These are phyloP conservation scores for Phyllosticta citribraziliensis DNA, from an alignment of 2,329 filamentous ascomycete genomes.

Conservation along the genomic window DNA sequence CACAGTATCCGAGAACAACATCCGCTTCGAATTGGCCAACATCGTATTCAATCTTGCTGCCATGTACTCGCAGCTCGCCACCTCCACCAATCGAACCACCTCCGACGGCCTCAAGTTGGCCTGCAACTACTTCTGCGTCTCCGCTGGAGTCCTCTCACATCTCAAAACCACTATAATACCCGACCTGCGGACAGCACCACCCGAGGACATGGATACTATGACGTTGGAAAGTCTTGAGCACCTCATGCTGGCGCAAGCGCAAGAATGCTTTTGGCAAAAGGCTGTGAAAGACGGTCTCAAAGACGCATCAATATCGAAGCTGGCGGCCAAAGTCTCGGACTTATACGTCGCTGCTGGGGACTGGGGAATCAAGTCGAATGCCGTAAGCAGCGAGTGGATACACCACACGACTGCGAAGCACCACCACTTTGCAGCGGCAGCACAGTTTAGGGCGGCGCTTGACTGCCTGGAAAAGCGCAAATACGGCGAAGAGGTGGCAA, in stretches of 20 bases:
- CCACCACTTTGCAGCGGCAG: conserved; percentile 91
- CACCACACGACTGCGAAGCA: conserved; percentile 97
- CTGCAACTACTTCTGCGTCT: conserved; percentile 80
- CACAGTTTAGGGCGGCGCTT: conserved; percentile 82
- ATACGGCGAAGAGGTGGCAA: conserved; percentile 90
- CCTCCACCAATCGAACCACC: conserved; percentile 65
- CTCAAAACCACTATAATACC: conserved; percentile 68
- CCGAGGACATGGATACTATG: conserved; percentile 89
- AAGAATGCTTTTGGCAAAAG: conserved; percentile 98
- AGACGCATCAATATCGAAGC: conserved; percentile 81
- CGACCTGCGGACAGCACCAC: conserved; percentile 71
- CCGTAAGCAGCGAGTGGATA: conserved; percentile 90
- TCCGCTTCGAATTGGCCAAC: conserved; percentile 80
- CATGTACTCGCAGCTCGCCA: conserved; percentile 85
- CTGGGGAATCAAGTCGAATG: conserved; percentile 76
- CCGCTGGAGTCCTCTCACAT: conserved; percentile 74
- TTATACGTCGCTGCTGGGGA: conserved; percentile 79
- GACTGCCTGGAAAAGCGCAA: conserved; percentile 88
- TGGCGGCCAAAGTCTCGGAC: conserved; percentile 85
- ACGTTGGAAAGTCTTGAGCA: conserved; percentile 77
- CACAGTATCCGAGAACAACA: conserved; percentile 51
- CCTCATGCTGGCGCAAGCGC: conserved; percentile 81
- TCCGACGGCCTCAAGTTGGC: conserved; percentile 78
- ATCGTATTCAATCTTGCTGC: conserved; percentile 87
- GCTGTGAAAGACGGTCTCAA: conserved; percentile 90